Conservation (phyloP, 306 rosid genomes). For the Begonia masoniana region DNA sequence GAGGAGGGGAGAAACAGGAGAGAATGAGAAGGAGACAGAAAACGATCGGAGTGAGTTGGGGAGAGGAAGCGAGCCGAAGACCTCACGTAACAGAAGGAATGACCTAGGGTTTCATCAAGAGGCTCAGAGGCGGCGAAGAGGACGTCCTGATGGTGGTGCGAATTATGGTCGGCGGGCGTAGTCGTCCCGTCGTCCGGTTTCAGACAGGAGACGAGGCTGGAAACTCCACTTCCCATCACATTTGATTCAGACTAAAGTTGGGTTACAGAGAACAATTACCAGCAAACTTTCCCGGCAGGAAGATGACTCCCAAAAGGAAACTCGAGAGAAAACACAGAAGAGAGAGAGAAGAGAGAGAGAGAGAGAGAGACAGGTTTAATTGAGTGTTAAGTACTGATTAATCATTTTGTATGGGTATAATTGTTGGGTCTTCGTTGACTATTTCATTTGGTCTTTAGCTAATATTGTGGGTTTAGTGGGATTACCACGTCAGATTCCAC, state of each 20-base stretch:
- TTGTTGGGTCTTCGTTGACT: slow-evolving; percentile 27
- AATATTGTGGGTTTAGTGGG: neutral
- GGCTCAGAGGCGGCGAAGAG: slow-evolving; percentile 46
- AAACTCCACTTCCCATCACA: slow-evolving; percentile 89
- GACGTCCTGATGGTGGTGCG: slow-evolving; percentile 19
- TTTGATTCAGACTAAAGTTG: slow-evolving; percentile 36
- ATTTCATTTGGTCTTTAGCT: slow-evolving; percentile 26
- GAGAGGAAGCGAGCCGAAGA: slow-evolving; percentile 78
- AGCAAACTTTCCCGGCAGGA: slow-evolving; percentile 32
- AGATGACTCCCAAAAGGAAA: slow-evolving; percentile 1
- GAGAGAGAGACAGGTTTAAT: slow-evolving; percentile 1
- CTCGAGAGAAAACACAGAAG: neutral
- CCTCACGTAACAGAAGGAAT: slow-evolving; percentile 88
- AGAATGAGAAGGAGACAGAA: slow-evolving; percentile 62
- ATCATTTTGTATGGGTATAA: slow-evolving; percentile 10
- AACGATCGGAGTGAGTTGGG: slow-evolving; percentile 75
- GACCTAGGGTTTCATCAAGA: slow-evolving; percentile 94
- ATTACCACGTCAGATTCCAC: slow-evolving; percentile 27
- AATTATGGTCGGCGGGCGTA: slow-evolving; percentile 17
- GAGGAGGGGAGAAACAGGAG: slow-evolving; percentile 83
- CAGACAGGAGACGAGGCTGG: slow-evolving; percentile 59
- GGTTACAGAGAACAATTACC: slow-evolving; percentile 18
- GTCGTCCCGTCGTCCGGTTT: slow-evolving; percentile 33
- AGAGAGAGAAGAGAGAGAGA: slow-evolving; percentile 16
- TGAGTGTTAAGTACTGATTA: neutral